Conservation (phyloP, 192 early-diverging fungal genomes). For the Coemansia sp. region DNA sequence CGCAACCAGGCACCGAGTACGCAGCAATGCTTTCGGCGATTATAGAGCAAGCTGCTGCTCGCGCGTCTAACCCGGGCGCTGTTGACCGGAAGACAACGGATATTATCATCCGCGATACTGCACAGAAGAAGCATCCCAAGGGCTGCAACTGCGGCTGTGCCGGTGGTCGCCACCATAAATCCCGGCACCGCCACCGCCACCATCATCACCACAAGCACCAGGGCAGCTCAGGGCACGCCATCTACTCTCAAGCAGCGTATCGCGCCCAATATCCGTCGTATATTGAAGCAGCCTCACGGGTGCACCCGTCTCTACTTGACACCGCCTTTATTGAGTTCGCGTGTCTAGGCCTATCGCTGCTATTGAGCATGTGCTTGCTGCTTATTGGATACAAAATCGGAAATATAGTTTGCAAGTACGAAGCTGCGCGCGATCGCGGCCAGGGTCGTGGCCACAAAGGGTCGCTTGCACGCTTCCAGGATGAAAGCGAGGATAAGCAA, state of each 20-base stretch:
- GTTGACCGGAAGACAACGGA: not conserved
- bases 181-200: constrained; percentile 1
- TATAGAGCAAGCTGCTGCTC: constrained; percentile 7
- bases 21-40: not conserved
- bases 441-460: constrained; percentile 4
- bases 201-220: constrained; percentile 6
- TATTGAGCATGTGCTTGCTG: constrained; percentile 28
- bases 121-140: not conserved
- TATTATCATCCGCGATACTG: not conserved
- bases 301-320: not conserved
- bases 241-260: not conserved
- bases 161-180: not conserved
- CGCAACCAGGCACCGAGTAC: not conserved
- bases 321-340: constrained; percentile 16
- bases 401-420: constrained; percentile 21
- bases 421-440: constrained; percentile 5
- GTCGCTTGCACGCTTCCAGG: constrained; percentile 2
- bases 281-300: not conserved
- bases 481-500: not conserved
- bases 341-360: constrained; percentile 21
- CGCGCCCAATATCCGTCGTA: not conserved
- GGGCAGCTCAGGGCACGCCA: not conserved
- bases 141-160: constrained; percentile 1
- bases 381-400: constrained; percentile 35
- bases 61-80: not conserved